phyloP scores from a whole-genome alignment of 371 early-diverging fungal species.

The Batkoa obscura region DNA sequence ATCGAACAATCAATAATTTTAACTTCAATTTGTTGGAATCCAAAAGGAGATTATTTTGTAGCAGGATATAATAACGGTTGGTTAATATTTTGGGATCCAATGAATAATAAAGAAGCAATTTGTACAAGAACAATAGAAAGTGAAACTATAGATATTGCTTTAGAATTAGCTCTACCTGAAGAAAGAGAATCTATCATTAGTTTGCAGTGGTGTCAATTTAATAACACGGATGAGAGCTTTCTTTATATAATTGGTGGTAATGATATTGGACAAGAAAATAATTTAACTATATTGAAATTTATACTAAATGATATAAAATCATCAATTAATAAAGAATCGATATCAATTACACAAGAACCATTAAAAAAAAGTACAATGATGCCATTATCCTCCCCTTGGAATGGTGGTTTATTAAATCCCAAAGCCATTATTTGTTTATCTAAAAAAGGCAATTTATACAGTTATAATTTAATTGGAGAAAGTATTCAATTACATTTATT shows the following conservation, averaged over 20 bases:
- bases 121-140: not conserved
- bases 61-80: conserved; percentile 3
- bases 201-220: not conserved
- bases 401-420: not conserved
- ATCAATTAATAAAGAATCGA: not conserved
- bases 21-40: not conserved
- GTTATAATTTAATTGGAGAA: not conserved
- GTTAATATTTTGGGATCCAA: conserved; percentile 5
- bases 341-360: too few relatives aligned
- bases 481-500: not conserved
- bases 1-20: not conserved
- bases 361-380: not conserved
- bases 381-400: not conserved
- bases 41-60: not conserved
- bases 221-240: not conserved
- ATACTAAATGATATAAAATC: too few relatives aligned
- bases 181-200: not conserved
- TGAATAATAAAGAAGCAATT: too few relatives aligned
- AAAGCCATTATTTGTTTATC: not conserved
- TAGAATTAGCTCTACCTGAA: conserved; percentile 1
- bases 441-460: not conserved
- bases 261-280: not conserved
- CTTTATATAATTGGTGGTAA: not conserved
- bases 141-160: not conserved
- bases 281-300: too few relatives aligned